Evolutionary conservation across 768 basidiomycete species (phyloP).

Genomic region (Leccinum boreale): DNA sequence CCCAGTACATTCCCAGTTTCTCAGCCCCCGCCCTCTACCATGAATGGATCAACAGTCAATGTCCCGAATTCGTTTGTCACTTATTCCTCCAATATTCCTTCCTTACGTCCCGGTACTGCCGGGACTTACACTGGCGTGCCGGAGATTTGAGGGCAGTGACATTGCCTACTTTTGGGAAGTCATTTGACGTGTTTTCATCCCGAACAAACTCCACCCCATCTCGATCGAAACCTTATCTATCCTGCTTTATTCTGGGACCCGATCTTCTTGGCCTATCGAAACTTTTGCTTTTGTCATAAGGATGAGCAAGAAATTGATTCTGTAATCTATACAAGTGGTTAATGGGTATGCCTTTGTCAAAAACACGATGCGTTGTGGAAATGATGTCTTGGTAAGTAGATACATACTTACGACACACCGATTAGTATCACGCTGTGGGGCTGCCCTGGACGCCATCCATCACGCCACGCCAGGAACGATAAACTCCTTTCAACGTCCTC

Average conservation of each 20-base stretch:
- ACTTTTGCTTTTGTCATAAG: not conserved
- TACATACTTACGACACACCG: not conserved
- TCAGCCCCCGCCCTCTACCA: constrained; percentile 19
- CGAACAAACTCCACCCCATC: not conserved
- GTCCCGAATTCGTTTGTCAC: constrained; percentile 1
- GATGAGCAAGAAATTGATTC: not conserved
- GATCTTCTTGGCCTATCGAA: not conserved
- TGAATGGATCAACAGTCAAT: constrained; percentile 6
- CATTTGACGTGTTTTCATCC: not conserved
- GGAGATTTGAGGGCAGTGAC: constrained; percentile 17
- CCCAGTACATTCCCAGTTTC: constrained; percentile 37
- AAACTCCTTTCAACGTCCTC: not conserved
- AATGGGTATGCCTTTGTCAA: not conserved
- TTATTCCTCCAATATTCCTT: constrained; percentile 8
- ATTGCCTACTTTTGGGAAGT: too few relatives aligned
- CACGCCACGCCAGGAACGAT: not conserved
- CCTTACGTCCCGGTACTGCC: constrained; percentile 6
- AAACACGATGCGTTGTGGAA: not conserved
- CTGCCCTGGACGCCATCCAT: not conserved
- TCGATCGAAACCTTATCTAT: not conserved
- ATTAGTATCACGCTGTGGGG: too few relatives aligned
- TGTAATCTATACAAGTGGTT: not conserved
- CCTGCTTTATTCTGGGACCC: not conserved
- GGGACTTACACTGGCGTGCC: constrained; percentile 26
- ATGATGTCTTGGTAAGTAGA: too few relatives aligned